Evolutionary conservation across 2,329 filamentous ascomycete species (phyloP).

Genomic region (Colletotrichum abscissum): DNA sequence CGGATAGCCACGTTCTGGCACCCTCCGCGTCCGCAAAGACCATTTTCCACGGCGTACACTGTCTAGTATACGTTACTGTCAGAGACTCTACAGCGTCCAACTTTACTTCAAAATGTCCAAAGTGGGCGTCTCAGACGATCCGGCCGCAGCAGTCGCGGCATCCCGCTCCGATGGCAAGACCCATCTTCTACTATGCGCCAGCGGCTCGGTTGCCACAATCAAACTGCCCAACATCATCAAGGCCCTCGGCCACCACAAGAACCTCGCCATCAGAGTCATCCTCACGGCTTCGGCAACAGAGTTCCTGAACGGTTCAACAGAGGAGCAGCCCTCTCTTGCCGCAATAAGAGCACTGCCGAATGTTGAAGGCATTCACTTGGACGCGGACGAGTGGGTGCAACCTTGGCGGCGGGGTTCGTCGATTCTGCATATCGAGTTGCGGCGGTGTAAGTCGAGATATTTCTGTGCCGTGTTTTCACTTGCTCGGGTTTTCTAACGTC

Average conservation of each 20-base stretch:
- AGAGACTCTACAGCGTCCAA: too few species aligned
- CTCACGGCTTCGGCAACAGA: slow-evolving; percentile 78
- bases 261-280: slow-evolving; percentile 85
- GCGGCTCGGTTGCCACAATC: slow-evolving; percentile 72
- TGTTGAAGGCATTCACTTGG: slow-evolving; percentile 84
- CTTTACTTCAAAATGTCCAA: slow-evolving; percentile 1
- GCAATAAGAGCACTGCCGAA: slow-evolving; percentile 70
- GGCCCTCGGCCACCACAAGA: slow-evolving; percentile 62
- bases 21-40: too few species aligned
- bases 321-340: slow-evolving; percentile 79
- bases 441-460: slow-evolving; percentile 58
- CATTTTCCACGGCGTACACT: too few species aligned
- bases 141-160: slow-evolving; percentile 31
- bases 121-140: slow-evolving; percentile 8
- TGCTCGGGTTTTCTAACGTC: too few species aligned
- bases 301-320: slow-evolving; percentile 81
- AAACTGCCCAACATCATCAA: slow-evolving; percentile 78
- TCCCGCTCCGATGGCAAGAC: slow-evolving; percentile 30
- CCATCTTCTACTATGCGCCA: slow-evolving; percentile 24
- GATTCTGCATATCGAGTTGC: slow-evolving; percentile 91
- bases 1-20: too few species aligned
- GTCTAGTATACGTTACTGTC: too few species aligned
- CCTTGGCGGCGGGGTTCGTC: slow-evolving; percentile 82
- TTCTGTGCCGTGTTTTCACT: too few species aligned
- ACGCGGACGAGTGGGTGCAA: slow-evolving; percentile 86